A percentile compares a stretch with the other conserved stretches of the same genome.
Conservation (phyloP, 495 filamentous ascomycete species). For the Antarctomyces pellizariae region DNA sequence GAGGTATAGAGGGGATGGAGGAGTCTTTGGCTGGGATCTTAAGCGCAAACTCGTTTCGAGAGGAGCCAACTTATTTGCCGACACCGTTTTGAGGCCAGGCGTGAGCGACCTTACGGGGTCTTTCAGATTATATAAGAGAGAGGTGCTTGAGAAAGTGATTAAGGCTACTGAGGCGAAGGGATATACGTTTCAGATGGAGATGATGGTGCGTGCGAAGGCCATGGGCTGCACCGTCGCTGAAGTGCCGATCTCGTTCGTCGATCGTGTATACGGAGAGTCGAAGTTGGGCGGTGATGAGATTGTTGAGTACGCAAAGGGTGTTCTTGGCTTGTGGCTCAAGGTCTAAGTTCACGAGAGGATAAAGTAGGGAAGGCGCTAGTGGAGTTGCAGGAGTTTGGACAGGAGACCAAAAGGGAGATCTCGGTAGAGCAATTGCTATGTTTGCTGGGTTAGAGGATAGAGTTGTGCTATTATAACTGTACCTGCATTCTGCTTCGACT, state of each 20-base stretch:
- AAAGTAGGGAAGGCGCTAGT: too few species aligned
- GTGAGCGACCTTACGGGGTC: conserved; percentile 90
- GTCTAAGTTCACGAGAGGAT: too few species aligned
- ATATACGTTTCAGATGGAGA: conserved; percentile 98
- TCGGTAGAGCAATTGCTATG: too few species aligned
- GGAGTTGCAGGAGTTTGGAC: too few species aligned
- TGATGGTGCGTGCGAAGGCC: conserved; percentile 65
- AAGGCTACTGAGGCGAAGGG: conserved; percentile 76
- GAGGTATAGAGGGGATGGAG: conserved; percentile 71
- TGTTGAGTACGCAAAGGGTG: conserved; percentile 92
- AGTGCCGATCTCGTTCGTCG: conserved; percentile 89
- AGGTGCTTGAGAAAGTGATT: conserved; percentile 75
- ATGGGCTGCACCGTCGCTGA: conserved; percentile 80
- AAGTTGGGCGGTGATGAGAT: conserved; percentile 92
- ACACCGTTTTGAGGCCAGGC: conserved; percentile 82
- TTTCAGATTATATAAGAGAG: conserved; percentile 84
- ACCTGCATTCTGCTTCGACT: too few species aligned
- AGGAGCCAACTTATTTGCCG: conserved; percentile 86
- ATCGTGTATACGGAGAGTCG: conserved; percentile 83
- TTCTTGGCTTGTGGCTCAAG: conserved; percentile 71
- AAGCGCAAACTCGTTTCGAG: conserved; percentile 84
- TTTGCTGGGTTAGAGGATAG: too few species aligned
- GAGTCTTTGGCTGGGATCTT: conserved; percentile 93
- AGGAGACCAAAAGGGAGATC: too few species aligned
- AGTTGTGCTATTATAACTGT: too few species aligned